Conservation (phyloP, 1,139 yeast genomes). For the Hansenula anomala region DNA sequence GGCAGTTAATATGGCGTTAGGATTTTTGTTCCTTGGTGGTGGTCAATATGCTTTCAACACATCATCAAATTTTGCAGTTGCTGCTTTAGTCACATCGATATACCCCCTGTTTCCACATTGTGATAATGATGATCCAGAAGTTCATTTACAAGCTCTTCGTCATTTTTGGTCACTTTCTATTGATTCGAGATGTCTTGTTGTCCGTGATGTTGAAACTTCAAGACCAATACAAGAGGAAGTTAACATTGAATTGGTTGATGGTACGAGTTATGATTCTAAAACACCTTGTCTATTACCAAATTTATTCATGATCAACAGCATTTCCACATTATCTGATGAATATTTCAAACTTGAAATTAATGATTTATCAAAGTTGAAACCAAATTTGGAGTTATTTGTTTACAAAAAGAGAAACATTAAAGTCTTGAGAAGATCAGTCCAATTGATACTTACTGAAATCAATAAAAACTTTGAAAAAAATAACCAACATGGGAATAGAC, state of each 20-base stretch:
- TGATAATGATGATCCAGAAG: constrained; percentile 38
- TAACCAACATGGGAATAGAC: constrained; percentile 1
- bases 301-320: constrained; percentile 36
- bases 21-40: constrained; percentile 85
- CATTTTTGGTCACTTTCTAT: constrained; percentile 91
- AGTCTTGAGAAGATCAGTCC: constrained; percentile 34
- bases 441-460: constrained; percentile 25
- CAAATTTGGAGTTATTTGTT: constrained; percentile 44
- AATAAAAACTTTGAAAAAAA: constrained; percentile 15
- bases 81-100: constrained; percentile 66
- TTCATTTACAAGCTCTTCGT: constrained; percentile 79
- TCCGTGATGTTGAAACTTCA: constrained; percentile 62
- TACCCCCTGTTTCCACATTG: constrained; percentile 66
- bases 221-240: constrained; percentile 51
- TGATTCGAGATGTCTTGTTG: constrained; percentile 73
- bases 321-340: constrained; percentile 37
- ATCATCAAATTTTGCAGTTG: constrained; percentile 58
- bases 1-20: constrained; percentile 80
- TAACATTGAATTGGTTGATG: constrained; percentile 38
- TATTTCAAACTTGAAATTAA: constrained; percentile 41
- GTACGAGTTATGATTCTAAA: constrained; percentile 23
- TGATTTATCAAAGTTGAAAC: constrained; percentile 32
- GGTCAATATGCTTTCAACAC: constrained; percentile 82
- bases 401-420: constrained; percentile 42
- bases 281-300: constrained; percentile 75